phyloP scores from a whole-genome alignment of 805 yeast genomes.

The Starmerella khaoyaiensis region DNA sequence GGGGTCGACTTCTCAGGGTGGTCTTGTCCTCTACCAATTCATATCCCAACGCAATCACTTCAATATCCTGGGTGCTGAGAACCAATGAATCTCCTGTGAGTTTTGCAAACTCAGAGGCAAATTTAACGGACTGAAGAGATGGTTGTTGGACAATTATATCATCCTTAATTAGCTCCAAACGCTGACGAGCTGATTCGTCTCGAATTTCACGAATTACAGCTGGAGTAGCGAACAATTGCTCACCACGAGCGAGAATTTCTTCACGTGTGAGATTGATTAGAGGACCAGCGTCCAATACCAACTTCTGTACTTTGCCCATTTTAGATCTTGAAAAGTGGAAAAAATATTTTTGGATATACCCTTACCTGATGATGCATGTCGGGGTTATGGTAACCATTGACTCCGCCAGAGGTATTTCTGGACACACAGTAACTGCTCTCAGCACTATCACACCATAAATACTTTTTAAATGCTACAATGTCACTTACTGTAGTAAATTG shows the following conservation, averaged over 20 bases:
- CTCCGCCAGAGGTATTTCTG: background rate
- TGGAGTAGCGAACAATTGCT: slow-evolving; percentile 74
- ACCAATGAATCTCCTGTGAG: slow-evolving; percentile 87
- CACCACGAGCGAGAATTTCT: slow-evolving; percentile 55
- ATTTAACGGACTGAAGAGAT: slow-evolving; percentile 43
- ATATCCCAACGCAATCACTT: slow-evolving; percentile 79
- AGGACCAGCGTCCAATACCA: slow-evolving; percentile 92
- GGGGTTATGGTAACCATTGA: background rate
- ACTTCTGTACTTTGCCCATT: slow-evolving; percentile 30
- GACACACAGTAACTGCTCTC: background rate
- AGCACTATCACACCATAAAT: background rate
- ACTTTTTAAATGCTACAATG: too few species aligned
- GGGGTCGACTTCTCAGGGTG: slow-evolving; percentile 15
- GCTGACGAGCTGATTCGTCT: slow-evolving; percentile 73
- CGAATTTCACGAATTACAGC: slow-evolving; percentile 77
- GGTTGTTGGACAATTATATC: slow-evolving; percentile 66
- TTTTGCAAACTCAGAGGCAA: slow-evolving; percentile 63
- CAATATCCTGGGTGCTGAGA: slow-evolving; percentile 80
- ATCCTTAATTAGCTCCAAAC: slow-evolving; percentile 71
- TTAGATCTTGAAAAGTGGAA: background rate
- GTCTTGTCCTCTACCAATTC: slow-evolving; percentile 37
- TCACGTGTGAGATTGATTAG: slow-evolving; percentile 74
- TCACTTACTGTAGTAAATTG: too few species aligned
- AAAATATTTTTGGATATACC: background rate
- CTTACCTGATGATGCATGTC: background rate